A percentile compares a stretch with the other conserved stretches of the same genome.
phyloP scores from a whole-genome alignment of 192 early-diverging fungal species.

The Rhizophagus prolifer region DNA sequence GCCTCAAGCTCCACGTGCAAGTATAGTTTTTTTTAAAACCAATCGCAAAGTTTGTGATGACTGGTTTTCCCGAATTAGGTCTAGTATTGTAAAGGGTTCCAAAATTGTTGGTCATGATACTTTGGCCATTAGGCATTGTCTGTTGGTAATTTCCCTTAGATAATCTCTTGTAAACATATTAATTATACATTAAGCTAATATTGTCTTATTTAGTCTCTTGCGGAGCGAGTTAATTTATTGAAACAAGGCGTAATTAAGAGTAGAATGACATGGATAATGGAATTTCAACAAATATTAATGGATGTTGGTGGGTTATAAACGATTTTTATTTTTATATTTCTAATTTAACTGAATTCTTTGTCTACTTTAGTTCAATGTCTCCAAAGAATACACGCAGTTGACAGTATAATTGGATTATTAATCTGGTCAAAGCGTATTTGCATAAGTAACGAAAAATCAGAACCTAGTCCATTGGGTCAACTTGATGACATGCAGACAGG shows the following conservation, averaged over 20 bases:
- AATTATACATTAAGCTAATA: neutral
- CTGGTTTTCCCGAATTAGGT: constrained; percentile 69
- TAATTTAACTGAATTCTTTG: neutral
- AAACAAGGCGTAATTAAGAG: constrained; percentile 38
- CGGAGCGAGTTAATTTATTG: constrained; percentile 33
- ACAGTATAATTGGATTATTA: constrained; percentile 43
- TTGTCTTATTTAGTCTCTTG: constrained; percentile 27
- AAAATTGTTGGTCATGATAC: constrained; percentile 45
- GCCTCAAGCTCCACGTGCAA: constrained; percentile 62
- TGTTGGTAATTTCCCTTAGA: constrained; percentile 32
- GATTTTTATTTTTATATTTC: too few relatives aligned
- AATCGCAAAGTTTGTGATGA: constrained; percentile 76
- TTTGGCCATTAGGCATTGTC: constrained; percentile 40
- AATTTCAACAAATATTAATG: constrained; percentile 42
- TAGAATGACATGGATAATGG: constrained; percentile 36
- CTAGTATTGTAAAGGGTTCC: constrained; percentile 50
- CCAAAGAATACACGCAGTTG: constrained; percentile 26
- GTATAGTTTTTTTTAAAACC: constrained; percentile 67
- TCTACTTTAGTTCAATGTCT: constrained; percentile 35
- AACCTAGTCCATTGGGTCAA: neutral
- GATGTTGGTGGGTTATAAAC: constrained; percentile 37
- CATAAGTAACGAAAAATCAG: neutral
- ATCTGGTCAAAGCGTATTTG: constrained; percentile 38
- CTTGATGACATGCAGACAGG: neutral
- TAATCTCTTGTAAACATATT: neutral